These are phyloP conservation scores for Globisporangium lucens DNA, from an alignment of 352 stramenopile genomes.

Conservation along the genomic window DNA sequence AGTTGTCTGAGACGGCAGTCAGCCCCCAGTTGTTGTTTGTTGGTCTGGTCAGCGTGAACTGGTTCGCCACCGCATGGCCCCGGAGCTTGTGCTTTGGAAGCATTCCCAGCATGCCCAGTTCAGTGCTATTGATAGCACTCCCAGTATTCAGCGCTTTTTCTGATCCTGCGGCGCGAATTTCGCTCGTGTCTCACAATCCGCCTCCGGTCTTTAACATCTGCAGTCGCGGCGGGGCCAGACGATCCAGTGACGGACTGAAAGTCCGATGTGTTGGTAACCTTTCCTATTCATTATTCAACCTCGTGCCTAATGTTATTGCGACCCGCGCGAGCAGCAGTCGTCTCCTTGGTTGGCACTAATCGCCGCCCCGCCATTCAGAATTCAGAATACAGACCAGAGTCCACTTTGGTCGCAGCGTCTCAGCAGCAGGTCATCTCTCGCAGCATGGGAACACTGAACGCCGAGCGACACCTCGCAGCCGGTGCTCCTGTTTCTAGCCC, in stretches of 20 bases:
- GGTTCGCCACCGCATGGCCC: too few species aligned
- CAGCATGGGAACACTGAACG: not conserved
- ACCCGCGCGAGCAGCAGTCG: not conserved
- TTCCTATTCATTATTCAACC: not conserved
- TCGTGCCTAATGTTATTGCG: not conserved
- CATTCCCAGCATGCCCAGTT: too few species aligned
- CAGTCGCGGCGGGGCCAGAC: not conserved
- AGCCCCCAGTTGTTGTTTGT: too few species aligned
- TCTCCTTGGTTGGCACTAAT: not conserved
- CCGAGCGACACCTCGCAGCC: not conserved
- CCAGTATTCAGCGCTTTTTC: too few species aligned
- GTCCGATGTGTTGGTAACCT: not conserved
- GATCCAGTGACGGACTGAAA: not conserved
- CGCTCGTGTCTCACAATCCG: not conserved
- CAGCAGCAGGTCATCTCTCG: too few species aligned
- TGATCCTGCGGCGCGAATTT: not conserved
- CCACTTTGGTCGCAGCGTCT: too few species aligned
- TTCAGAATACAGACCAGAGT: too few species aligned
- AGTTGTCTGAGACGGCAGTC: too few species aligned
- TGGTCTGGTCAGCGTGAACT: too few species aligned
- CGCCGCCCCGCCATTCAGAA: not conserved
- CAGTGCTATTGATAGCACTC: too few species aligned
- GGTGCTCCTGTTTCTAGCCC: not conserved
- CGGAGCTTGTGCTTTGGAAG: too few species aligned
- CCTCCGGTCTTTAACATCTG: not conserved